Conservation (phyloP, 106 monocot species). For the Acorus calamus region DNA sequence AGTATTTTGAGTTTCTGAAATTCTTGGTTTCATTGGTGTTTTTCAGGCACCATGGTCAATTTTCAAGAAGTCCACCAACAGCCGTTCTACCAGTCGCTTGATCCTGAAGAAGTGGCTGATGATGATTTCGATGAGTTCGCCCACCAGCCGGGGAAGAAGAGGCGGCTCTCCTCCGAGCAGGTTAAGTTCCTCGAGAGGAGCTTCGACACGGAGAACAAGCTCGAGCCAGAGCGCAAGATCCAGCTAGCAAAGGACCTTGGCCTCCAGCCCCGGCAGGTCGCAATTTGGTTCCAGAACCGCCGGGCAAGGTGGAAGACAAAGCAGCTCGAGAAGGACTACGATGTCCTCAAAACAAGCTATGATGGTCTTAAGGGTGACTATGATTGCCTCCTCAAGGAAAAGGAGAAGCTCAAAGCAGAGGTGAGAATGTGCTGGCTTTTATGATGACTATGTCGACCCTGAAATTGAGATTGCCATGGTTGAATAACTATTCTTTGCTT, state of each 20-base stretch:
- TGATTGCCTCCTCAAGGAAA: slow-evolving; percentile 37
- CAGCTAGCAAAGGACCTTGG: slow-evolving; percentile 53
- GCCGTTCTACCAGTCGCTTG: slow-evolving; percentile 9
- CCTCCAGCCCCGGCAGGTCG: slow-evolving; percentile 55
- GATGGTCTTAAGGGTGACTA: slow-evolving; percentile 34
- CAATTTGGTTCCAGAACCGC: slow-evolving; percentile 78
- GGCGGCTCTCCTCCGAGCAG: slow-evolving; percentile 34
- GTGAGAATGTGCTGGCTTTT: slow-evolving; percentile 6
- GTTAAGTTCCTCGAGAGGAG: slow-evolving; percentile 49
- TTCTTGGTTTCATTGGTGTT: slow-evolving; percentile 11
- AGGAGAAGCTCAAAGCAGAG: slow-evolving; percentile 50
- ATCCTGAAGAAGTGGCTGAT: slow-evolving; percentile 19
- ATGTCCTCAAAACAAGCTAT: slow-evolving; percentile 29
- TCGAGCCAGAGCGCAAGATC: slow-evolving; percentile 56
- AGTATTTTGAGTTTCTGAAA: background rate
- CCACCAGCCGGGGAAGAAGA: slow-evolving; percentile 52
- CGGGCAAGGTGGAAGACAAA: slow-evolving; percentile 67
- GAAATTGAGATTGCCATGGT: no score
- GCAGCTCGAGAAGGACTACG: slow-evolving; percentile 65
- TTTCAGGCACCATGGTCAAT: slow-evolving; percentile 41
- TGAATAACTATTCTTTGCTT: no score
- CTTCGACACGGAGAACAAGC: slow-evolving; percentile 57
- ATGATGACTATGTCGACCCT: no score
- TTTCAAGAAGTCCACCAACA: slow-evolving; percentile 22
- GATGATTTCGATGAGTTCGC: slow-evolving; percentile 22